phyloP scores from a whole-genome alignment of 2,329 filamentous ascomycete species.

The Phaeoacremonium minimum region DNA sequence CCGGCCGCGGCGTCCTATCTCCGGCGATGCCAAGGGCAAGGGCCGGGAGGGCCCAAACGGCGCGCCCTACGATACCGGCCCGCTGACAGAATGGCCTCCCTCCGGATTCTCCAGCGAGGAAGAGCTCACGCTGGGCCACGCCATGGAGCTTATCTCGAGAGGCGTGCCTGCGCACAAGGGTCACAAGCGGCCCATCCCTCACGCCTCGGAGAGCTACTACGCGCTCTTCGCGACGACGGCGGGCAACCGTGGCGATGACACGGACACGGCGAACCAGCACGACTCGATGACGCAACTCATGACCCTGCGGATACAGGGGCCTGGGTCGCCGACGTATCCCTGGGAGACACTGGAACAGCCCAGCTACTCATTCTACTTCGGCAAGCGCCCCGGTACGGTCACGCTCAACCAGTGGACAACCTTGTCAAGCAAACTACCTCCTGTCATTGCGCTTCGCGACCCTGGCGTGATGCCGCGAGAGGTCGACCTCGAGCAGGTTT shows the following conservation, averaged over 20 bases:
- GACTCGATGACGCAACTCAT: conserved; percentile 56
- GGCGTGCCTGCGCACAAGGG: conserved; percentile 55
- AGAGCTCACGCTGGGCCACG: conserved; percentile 47
- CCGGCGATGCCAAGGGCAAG: conserved; percentile 33
- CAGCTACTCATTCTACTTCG: conserved; percentile 65
- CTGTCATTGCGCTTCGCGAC: conserved; percentile 53
- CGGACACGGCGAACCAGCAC: conserved; percentile 45
- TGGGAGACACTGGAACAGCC: conserved; percentile 75
- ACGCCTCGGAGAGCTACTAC: conserved; percentile 51
- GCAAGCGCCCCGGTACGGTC: conserved; percentile 62
- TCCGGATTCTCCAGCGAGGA: conserved; percentile 41
- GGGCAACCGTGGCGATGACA: conserved; percentile 38
- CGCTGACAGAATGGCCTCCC: conserved; percentile 55
- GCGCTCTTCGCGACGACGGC: conserved; percentile 48
- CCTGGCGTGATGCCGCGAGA: conserved; percentile 55
- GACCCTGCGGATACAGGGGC: conserved; percentile 44
- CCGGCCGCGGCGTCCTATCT: conserved; percentile 32
- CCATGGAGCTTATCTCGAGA: conserved; percentile 52
- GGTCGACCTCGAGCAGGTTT: conserved; percentile 52
- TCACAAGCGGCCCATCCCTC: conserved; percentile 47
- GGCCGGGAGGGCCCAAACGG: conserved; percentile 27
- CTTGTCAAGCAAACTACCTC: conserved; percentile 51
- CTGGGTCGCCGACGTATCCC: conserved; percentile 39
- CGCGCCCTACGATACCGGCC: conserved; percentile 21
- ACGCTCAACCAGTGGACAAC: conserved; percentile 68